A percentile compares a stretch with the other conserved stretches of the same genome.
Conservation (phyloP, 768 basidiomycete species). For the Candolleomyces efflorescens region DNA sequence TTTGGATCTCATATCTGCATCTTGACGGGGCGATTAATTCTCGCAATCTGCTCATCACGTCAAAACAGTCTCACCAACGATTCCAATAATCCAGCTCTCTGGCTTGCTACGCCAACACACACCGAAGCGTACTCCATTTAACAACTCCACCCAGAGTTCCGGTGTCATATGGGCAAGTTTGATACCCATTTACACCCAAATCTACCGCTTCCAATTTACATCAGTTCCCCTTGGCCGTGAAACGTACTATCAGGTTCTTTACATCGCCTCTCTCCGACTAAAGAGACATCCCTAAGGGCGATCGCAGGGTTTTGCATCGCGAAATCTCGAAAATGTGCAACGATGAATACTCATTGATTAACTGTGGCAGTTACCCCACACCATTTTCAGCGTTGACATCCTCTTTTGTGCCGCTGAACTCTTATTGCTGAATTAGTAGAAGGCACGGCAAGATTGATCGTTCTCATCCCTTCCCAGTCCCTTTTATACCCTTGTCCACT, state of each 20-base stretch:
- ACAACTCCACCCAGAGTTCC: background rate
- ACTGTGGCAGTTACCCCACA: background rate
- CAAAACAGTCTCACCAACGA: background rate
- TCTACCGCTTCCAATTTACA: background rate
- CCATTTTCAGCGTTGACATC: conserved; percentile 2
- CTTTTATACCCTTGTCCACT: conserved; percentile 39
- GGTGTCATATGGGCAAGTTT: background rate
- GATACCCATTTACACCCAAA: background rate
- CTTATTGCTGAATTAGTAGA: conserved; percentile 3
- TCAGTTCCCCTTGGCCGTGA: background rate
- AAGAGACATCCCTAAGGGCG: background rate
- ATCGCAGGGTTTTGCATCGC: background rate
- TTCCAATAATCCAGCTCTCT: background rate
- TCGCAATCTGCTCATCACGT: background rate
- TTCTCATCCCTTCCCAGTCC: background rate
- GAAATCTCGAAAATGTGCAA: conserved; percentile 30
- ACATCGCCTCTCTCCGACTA: background rate
- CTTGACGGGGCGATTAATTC: background rate
- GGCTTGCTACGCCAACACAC: background rate
- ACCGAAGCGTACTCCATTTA: background rate
- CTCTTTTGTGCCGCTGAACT: conserved; percentile 1
- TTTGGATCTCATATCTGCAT: too few relatives aligned
- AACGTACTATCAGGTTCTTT: background rate
- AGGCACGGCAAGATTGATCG: background rate
- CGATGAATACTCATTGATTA: conserved; percentile 65